Percentiles rank a stretch among this genome's conserved stretches.
Conservation (phyloP, 306 rosid species). For the Heteromeles arbutifolia region DNA sequence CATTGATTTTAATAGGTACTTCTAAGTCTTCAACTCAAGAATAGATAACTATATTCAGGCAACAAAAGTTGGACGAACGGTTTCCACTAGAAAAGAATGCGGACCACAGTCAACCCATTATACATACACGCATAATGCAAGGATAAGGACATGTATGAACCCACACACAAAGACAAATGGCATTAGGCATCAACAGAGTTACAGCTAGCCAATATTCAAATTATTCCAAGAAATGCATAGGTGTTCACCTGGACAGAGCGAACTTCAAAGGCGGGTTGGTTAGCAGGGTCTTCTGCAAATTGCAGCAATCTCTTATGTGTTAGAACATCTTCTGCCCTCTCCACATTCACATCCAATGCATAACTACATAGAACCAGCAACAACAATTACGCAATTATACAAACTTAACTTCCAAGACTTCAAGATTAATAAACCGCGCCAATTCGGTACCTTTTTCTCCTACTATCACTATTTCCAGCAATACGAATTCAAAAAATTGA, state of each 20-base stretch:
- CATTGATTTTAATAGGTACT: not conserved
- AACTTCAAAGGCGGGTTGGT: slow-evolving; percentile 79
- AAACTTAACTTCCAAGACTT: not conserved
- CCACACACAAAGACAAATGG: not conserved
- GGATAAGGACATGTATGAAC: not conserved
- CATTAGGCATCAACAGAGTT: not conserved
- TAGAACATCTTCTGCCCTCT: slow-evolving; percentile 96
- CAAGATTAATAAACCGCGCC: not conserved
- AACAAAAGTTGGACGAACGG: not conserved
- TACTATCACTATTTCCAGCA: not conserved
- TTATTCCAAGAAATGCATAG: not conserved
- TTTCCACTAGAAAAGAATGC: not conserved
- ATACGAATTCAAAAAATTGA: not conserved
- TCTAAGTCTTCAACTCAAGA: not conserved
- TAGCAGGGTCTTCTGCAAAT: slow-evolving; percentile 67
- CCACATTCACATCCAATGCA: slow-evolving; percentile 96
- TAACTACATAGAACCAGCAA: slow-evolving; percentile 54
- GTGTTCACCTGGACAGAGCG: slow-evolving; percentile 72
- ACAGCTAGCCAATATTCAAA: not conserved
- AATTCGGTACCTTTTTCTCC: not conserved
- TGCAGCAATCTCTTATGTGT: slow-evolving; percentile 76
- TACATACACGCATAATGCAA: not conserved
- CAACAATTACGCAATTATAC: slow-evolving; percentile 4
- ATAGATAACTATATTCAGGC: not conserved
- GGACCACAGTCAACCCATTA: not conserved